Base-by-base conservation (phyloP, 768 basidiomycete species). In the Suillus spraguei region DNA sequence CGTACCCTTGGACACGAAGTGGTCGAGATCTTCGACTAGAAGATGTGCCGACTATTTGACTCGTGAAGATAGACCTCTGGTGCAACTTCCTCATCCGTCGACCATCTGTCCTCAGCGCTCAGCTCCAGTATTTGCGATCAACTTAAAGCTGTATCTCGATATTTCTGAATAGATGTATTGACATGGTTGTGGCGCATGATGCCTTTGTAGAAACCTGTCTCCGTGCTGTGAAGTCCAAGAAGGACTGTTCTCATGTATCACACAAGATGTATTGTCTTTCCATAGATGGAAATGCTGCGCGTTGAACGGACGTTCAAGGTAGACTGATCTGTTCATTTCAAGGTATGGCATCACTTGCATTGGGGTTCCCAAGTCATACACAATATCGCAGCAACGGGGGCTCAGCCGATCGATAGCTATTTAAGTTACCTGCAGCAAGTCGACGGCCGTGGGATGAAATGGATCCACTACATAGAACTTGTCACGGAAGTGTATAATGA, bases 121-220 rank as follows among this genome's bases (percentile, higher is more conserved):
- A n/a, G 14, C 6, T 5, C 24, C 16, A 24, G 47, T 33, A 36
- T 22, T 7, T 9, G 35, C 22, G 8, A 16, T 52, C 35, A 33
- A 60, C 36, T 32, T 41, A 64, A 20, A 60, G 47, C 50, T 54
- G 38, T 50, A 64, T 60, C 33, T 42, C 50, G 38, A 63, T 42
- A 20, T 22, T 64, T 17, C 42, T 33, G 41, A 24, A 42, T 1
- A 46, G 59, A 8, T 49, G 22, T 22, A 20, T n/a, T 46, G 11
- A 5, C 33, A 13, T 50, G 4, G 46, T 33, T 24, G n/a, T n/a
- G 20, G 47, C 8, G 41, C 59, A 60, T 60, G 22, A 44, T 24
- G 0, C 20, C 20, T 44, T 35, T 17, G 24, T 28, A 17, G 24
- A 49, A 33, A 33, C 22, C 32, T 9, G 33, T 36, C 33, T 58